These are phyloP conservation scores for Sclerotinia borealis DNA, from an alignment of 2,329 filamentous ascomycete species.

Conservation along the genomic window DNA sequence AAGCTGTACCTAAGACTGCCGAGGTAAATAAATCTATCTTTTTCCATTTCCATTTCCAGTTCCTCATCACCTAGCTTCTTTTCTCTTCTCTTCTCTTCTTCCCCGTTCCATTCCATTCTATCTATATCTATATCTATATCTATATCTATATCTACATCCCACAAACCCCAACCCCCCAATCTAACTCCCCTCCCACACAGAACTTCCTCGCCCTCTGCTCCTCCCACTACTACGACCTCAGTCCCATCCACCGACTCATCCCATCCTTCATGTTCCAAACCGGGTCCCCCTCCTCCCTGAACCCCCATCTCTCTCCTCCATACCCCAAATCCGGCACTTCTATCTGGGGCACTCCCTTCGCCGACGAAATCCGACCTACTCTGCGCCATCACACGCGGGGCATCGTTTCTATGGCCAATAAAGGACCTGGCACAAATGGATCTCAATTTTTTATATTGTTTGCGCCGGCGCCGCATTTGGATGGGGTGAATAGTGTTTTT, in stretches of 20 bases:
- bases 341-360: conserved; percentile 69
- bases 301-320: conserved; percentile 39
- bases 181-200: conserved; percentile 37
- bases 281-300: conserved; percentile 51
- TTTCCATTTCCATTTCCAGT: not conserved
- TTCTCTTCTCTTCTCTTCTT: not conserved
- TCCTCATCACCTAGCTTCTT: no score
- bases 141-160: not conserved
- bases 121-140: no score
- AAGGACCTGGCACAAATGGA: conserved; percentile 66
- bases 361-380: conserved; percentile 71
- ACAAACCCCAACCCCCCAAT: conserved; percentile 8
- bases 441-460: conserved; percentile 80
- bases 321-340: conserved; percentile 64
- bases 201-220: conserved; percentile 87
- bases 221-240: conserved; percentile 67
- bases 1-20: conserved; percentile 86
- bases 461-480: conserved; percentile 71
- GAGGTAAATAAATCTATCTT: conserved; percentile 49
- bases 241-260: conserved; percentile 75
- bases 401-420: conserved; percentile 73
- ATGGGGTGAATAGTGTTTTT: conserved; percentile 81
- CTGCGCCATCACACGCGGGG: conserved; percentile 64
- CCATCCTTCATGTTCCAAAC: conserved; percentile 77
- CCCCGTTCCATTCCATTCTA: not conserved